Evolutionary conservation across 148 eudicot species (phyloP), one percentile per base, ranked within the genome.

Genomic region (Vaccinium myrtillus): DNA sequence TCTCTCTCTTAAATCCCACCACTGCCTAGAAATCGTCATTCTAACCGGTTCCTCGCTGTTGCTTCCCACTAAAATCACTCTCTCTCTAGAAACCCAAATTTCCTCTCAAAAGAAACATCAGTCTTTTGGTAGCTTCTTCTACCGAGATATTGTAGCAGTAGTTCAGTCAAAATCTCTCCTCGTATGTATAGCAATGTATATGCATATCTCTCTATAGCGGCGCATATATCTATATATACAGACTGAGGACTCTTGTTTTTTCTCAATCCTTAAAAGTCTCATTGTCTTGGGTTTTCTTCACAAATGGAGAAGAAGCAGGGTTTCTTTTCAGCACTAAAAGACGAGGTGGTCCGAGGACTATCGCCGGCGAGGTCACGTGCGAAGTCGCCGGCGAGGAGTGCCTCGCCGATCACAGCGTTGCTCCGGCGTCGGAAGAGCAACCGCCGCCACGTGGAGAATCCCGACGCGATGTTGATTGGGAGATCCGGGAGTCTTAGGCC

Each of bases 321-420:
- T 6, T 95, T 95, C 85, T 95, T 95, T 78, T 88, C 98, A 9
- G 91, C 94, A 2, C 78, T 95, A 2, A 95, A 95, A 59, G 93
- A 93, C 0, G 98, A 94, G 43, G 95, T 95, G 0, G 92, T 95
- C 7, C 79, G 98, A 7, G 96, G 98, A 0, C 84, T 95, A 23
- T 95, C 98, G 3, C 98, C 98, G 56, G 89, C 86, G 43, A 91
- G 94, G 88, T 91, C 95, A n/a, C 89, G 98, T 32, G 69, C 91
- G 2, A 90, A 79, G 69, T 87, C 89, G 58, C 95, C 93, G 67
- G 92, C 86, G 19, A 81, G 94, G 75, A 85, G 86, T 77, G 86
- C 83, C 71, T 94, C 97, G 30, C 94, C 98, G 59, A 92, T 94
- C 90, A 36, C 94, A 12, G 86, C 90, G 0, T 81, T 95, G 11